Evolutionary conservation across 495 filamentous ascomycete genomes (phyloP).

Genomic region (Baudoinia panamericana): DNA sequence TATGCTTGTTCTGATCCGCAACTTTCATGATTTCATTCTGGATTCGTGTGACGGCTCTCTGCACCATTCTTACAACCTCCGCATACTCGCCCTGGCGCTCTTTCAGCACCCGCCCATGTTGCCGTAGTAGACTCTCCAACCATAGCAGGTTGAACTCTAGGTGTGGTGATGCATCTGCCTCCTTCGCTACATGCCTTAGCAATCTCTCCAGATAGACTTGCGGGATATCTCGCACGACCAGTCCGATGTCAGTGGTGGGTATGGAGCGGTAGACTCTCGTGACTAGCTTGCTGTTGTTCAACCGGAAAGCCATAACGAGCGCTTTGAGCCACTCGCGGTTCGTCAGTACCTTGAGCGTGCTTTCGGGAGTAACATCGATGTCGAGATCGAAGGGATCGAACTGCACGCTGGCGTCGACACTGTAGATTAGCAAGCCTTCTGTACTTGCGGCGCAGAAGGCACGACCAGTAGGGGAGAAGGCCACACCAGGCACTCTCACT

Average conservation of each 20-base stretch:
- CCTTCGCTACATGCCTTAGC: constrained; percentile 70
- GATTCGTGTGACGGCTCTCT: constrained; percentile 63
- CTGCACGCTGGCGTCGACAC: constrained; percentile 55
- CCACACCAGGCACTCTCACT: constrained; percentile 71
- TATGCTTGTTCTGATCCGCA: constrained; percentile 76
- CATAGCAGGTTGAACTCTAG: constrained; percentile 87
- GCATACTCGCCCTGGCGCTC: constrained; percentile 64
- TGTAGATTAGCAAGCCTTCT: constrained; percentile 86
- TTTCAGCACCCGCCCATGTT: constrained; percentile 70
- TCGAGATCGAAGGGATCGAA: constrained; percentile 97
- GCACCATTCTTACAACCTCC: constrained; percentile 65
- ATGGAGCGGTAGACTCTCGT: constrained; percentile 74
- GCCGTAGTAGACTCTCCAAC: constrained; percentile 72
- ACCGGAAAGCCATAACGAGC: constrained; percentile 88
- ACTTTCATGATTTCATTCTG: constrained; percentile 45
- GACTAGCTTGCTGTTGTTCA: constrained; percentile 68
- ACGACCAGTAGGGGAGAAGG: constrained; percentile 77
- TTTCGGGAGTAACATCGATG: constrained; percentile 75
- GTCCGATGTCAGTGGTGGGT: constrained; percentile 57
- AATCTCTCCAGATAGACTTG: constrained; percentile 73
- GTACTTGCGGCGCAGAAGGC: constrained; percentile 91
- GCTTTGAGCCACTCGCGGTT: constrained; percentile 79
- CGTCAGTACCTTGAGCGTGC: constrained; percentile 59
- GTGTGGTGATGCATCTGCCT: constrained; percentile 81
- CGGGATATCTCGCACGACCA: constrained; percentile 69